phyloP scores from a whole-genome alignment of 306 rosid genomes.

The Quercus bicolor region DNA sequence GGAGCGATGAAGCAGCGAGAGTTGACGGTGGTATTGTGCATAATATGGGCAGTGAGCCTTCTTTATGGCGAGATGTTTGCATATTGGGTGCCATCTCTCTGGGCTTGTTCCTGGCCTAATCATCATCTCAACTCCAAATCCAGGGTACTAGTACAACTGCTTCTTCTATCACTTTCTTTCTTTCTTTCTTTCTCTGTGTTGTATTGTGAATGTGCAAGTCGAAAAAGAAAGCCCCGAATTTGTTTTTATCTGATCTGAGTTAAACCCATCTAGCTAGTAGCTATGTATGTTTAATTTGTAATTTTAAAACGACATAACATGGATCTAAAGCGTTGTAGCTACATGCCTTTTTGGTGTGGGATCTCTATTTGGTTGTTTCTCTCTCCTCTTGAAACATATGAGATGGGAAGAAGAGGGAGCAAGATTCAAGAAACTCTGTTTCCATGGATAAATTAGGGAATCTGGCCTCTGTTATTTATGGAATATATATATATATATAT shows the following conservation, averaged over 20 bases:
- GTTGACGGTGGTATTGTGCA: conserved; percentile 49
- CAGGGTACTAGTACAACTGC: conserved; percentile 26
- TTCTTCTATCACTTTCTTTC: background rate
- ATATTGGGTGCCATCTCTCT: conserved; percentile 51
- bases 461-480: no score
- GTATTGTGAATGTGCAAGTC: background rate
- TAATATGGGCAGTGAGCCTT: conserved; percentile 55
- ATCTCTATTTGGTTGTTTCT: background rate
- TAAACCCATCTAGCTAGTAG: background rate
- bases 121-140: conserved; percentile 40
- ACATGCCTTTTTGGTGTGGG: no score
- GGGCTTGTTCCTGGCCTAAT: conserved; percentile 69
- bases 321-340: no score
- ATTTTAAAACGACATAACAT: background rate
- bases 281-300: background rate
- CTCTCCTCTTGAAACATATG: no score
- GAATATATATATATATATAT: no score
- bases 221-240: background rate
- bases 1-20: conserved; percentile 63
- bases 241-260: background rate
- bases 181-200: background rate
- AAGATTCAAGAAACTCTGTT: no score
- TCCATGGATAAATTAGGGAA: no score
- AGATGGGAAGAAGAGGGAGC: no score
- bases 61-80: conserved; percentile 77